phyloP scores from a whole-genome alignment of 2,329 filamentous ascomycete genomes.

The Trichoderma koningiopsis region DNA sequence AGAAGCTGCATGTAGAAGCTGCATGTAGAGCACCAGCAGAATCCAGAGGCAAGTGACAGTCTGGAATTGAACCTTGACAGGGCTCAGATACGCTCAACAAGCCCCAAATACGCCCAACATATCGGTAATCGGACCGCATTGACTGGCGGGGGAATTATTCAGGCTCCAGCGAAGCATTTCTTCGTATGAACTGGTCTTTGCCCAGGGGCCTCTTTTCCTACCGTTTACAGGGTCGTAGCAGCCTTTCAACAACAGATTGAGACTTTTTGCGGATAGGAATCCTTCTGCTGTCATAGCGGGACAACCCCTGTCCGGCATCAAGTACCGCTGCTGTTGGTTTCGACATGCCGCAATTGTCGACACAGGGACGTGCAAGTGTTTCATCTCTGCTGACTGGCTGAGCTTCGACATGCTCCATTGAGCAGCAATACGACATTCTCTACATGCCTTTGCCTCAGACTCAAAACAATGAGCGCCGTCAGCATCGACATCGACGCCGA shows the following conservation, averaged over 20 bases:
- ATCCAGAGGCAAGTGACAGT: background rate
- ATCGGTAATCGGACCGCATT: background rate
- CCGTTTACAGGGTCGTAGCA: background rate
- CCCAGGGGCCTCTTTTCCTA: background rate
- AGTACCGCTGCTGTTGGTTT: constrained; percentile 8
- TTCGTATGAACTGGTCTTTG: background rate
- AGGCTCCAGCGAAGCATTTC: background rate
- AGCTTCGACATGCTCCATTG: background rate
- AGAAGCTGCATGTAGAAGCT: background rate
- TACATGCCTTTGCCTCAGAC: background rate
- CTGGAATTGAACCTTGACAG: background rate
- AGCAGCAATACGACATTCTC: background rate
- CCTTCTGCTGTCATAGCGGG: background rate
- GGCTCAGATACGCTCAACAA: background rate
- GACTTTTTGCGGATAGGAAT: background rate
- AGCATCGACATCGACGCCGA: background rate
- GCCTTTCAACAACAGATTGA: background rate
- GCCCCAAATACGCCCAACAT: background rate
- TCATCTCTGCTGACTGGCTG: background rate
- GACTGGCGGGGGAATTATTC: background rate
- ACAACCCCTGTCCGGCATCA: background rate
- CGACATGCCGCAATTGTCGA: background rate
- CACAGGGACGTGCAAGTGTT: background rate
- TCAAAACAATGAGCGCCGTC: background rate
- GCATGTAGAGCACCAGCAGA: background rate